Conservation (phyloP, 371 early-diverging fungal genomes). For the Rhizomucor pusillus region DNA sequence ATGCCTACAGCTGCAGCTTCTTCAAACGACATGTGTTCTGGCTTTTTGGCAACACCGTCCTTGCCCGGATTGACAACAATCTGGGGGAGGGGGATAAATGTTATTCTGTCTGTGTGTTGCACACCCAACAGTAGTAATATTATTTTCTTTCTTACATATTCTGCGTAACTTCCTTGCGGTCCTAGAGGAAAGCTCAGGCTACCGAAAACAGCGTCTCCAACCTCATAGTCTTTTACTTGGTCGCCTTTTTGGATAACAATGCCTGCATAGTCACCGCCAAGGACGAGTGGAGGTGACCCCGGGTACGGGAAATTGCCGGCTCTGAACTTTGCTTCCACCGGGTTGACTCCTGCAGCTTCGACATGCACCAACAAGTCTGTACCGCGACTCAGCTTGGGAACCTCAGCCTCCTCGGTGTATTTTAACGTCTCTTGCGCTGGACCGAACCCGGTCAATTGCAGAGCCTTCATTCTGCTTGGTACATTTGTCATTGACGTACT, state of each 20-base stretch:
- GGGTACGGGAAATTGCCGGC: constrained; percentile 20
- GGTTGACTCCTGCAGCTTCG: constrained; percentile 58
- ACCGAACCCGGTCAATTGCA: constrained; percentile 33
- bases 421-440: constrained; percentile 22
- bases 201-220: constrained; percentile 58
- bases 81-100: too few relatives aligned
- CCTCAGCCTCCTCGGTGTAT: constrained; percentile 18
- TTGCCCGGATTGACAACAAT: constrained; percentile 9
- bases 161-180: constrained; percentile 44
- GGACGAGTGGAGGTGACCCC: constrained; percentile 14
- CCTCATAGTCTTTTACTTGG: constrained; percentile 29
- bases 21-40: constrained; percentile 38
- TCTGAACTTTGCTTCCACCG: constrained; percentile 55
- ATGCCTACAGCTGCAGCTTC: constrained; percentile 49
- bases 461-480: constrained; percentile 23
- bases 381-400: constrained; percentile 24
- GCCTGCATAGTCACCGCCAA: constrained; percentile 53
- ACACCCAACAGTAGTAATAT: too few relatives aligned
- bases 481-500: too few relatives aligned
- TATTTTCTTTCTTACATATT: constrained; percentile 26
- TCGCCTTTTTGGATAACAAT: constrained; percentile 34
- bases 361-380: constrained; percentile 54
- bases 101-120: too few relatives aligned
- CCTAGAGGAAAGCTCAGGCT: constrained; percentile 13
- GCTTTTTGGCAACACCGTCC: constrained; percentile 43